A percentile compares a stretch with the other conserved stretches of the same genome.
Conservation (phyloP, 2,329 filamentous ascomycete species). For the Pseudogymnoascus sp. region DNA sequence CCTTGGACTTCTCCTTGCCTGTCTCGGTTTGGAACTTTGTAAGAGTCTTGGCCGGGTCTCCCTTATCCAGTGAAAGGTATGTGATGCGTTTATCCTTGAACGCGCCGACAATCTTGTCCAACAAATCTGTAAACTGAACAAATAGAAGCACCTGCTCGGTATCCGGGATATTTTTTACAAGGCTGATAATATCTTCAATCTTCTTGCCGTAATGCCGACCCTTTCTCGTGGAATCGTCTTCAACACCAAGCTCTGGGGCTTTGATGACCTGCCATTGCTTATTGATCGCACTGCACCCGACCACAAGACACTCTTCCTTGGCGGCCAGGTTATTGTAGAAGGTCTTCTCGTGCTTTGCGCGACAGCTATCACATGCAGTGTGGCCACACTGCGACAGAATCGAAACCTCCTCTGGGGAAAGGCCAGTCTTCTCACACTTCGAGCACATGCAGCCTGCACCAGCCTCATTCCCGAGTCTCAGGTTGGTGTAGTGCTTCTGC, state of each 20-base stretch:
- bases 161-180: constrained; percentile 34
- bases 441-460: constrained; percentile 23
- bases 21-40: constrained; percentile 33
- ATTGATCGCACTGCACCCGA: constrained; percentile 34
- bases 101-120: constrained; percentile 31
- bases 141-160: constrained; percentile 49
- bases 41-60: constrained; percentile 30
- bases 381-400: constrained; percentile 46
- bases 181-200: constrained; percentile 36
- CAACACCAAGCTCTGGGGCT: constrained; percentile 30
- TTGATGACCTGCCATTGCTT: constrained; percentile 35
- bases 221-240: constrained; percentile 18
- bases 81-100: constrained; percentile 27
- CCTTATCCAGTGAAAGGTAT: constrained; percentile 30
- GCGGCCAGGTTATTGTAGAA: constrained; percentile 10
- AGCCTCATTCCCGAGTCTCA: neutral
- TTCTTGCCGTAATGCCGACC: constrained; percentile 38
- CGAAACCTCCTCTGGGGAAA: constrained; percentile 28
- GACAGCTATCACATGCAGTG: constrained; percentile 38
- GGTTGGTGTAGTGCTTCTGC: constrained; percentile 19
- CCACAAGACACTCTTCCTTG: constrained; percentile 32
- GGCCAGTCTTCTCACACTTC: constrained; percentile 26
- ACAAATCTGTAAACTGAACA: constrained; percentile 42
- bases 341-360: constrained; percentile 14
- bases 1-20: constrained; percentile 33